These are phyloP conservation scores for Sugiyamaella novakii DNA, from an alignment of 1,139 yeast genomes.

Conservation along the genomic window DNA sequence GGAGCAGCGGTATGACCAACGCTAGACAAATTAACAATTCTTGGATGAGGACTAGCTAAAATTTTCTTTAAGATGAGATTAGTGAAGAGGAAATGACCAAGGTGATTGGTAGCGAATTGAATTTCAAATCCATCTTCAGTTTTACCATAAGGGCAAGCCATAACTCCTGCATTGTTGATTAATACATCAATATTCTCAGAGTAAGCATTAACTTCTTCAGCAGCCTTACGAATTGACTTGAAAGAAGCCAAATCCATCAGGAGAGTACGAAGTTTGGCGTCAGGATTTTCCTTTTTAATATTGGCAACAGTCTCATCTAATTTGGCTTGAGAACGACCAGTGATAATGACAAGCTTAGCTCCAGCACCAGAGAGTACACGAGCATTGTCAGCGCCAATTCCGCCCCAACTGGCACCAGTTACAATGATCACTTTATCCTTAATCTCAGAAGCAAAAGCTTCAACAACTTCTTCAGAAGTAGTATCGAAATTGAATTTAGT, in stretches of 20 bases:
- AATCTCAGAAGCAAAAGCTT: constrained; percentile 26
- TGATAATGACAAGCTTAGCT: constrained; percentile 33
- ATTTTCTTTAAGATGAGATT: constrained; percentile 26
- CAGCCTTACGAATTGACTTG: constrained; percentile 21
- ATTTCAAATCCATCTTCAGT: constrained; percentile 64
- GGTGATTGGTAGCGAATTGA: constrained; percentile 70
- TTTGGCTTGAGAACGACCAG: constrained; percentile 33
- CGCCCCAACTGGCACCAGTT: constrained; percentile 36
- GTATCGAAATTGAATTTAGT: constrained; percentile 17
- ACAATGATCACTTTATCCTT: constrained; percentile 40
- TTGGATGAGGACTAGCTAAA: constrained; percentile 40
- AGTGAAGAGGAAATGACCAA: constrained; percentile 54
- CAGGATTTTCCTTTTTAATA: constrained; percentile 13
- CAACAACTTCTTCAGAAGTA: constrained; percentile 22
- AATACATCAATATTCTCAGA: constrained; percentile 21
- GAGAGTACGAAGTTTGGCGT: constrained; percentile 15
- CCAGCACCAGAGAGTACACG: constrained; percentile 27
- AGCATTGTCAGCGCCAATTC: constrained; percentile 34
- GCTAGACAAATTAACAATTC: constrained; percentile 68
- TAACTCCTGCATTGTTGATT: constrained; percentile 26
- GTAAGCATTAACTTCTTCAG: constrained; percentile 15
- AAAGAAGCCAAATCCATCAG: constrained; percentile 21
- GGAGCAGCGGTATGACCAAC: constrained; percentile 54
- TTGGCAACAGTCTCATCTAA: constrained; percentile 22
- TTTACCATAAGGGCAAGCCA: constrained; percentile 22